Evolutionary conservation across 129 eudicot genomes (phyloP), one percentile per base, ranked within the genome.

Genomic region (sunflower (Helianthus annuus)): DNA sequence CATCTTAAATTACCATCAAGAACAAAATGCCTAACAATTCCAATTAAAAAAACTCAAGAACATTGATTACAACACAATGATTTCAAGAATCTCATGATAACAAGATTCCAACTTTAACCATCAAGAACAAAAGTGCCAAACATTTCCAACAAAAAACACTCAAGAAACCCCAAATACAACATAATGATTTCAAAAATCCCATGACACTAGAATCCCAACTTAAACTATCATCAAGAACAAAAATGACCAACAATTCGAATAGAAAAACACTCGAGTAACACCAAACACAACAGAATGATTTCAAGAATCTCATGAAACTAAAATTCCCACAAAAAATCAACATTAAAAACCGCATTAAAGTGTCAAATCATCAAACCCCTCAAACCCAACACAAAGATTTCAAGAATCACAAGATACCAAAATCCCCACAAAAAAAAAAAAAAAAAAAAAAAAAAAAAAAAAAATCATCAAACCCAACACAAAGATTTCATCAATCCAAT

Each of bases 61-160:
- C 12, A 48, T 1, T 12, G 51, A 48, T 49, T 61, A 52, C 48
- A 52, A 15, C 15, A 68, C 44, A 24, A 11, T 1, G 57, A 24
- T 69, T 61, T 73, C 68, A 72, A 59, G 48, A 59, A 59, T 46
- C 13, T 2, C 53, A 52, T 64, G 58, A 34, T 14, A 63, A 63
- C 48, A 62, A n/a, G 62, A 48, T 16, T 53, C 12, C 48, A 10
- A 34, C 51, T 24, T 15, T 15, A 36, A 69, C 36, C 36, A 6
- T 15, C 38, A 34, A 46, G 32, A 59, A 27, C 36, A 24, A 27
- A 46, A 48, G 48, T 32, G 45, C 53, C 66, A 13, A 61, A 32
- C 10, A 12, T 2, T 9, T 12, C n/a, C 51, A 1, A 9, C 2
- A 1, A 54, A 6, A 17, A 54, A 1, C 8, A 8, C 6, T 11